phyloP scores from a whole-genome alignment of 2,329 filamentous ascomycete species.

The Penicillium corylophilum region DNA sequence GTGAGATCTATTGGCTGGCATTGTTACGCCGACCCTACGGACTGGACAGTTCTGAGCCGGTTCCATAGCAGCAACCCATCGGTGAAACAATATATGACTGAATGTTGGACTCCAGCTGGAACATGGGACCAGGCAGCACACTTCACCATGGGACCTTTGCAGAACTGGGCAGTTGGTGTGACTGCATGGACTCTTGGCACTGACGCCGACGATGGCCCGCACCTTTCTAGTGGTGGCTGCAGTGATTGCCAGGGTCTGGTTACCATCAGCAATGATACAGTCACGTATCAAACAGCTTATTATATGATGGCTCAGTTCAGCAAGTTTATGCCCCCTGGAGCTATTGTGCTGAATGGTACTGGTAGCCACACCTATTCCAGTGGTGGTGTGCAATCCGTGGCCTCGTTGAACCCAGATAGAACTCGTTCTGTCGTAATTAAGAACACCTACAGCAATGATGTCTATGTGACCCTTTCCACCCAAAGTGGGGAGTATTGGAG shows the following conservation, averaged over 20 bases:
- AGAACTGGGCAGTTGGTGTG: slow-evolving; percentile 32
- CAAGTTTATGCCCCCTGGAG: slow-evolving; percentile 50
- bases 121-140: slow-evolving; percentile 28
- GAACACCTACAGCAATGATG: slow-evolving; percentile 49
- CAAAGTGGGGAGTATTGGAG: slow-evolving; percentile 29
- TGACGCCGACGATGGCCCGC: slow-evolving; percentile 26
- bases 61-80: slow-evolving; percentile 35
- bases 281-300: slow-evolving; percentile 51
- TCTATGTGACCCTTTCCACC: slow-evolving; percentile 39
- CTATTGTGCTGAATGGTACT: slow-evolving; percentile 43
- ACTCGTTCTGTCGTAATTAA: slow-evolving; percentile 48
- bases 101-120: slow-evolving; percentile 36
- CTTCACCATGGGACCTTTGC: slow-evolving; percentile 31
- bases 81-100: slow-evolving; percentile 42
- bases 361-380: slow-evolving; percentile 48
- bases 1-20: slow-evolving; percentile 40
- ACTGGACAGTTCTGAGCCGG: slow-evolving; percentile 35
- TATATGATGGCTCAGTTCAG: slow-evolving; percentile 57
- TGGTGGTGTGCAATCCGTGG: slow-evolving; percentile 46
- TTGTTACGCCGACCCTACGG: slow-evolving; percentile 37
- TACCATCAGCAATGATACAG: slow-evolving; percentile 38
- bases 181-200: slow-evolving; percentile 33
- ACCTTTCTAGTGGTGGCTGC: slow-evolving; percentile 30
- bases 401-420: slow-evolving; percentile 49
- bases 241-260: slow-evolving; percentile 28